Base-by-base conservation (phyloP, 2,329 filamentous ascomycete genomes). In the Rhynchosporium agropyri region DNA sequence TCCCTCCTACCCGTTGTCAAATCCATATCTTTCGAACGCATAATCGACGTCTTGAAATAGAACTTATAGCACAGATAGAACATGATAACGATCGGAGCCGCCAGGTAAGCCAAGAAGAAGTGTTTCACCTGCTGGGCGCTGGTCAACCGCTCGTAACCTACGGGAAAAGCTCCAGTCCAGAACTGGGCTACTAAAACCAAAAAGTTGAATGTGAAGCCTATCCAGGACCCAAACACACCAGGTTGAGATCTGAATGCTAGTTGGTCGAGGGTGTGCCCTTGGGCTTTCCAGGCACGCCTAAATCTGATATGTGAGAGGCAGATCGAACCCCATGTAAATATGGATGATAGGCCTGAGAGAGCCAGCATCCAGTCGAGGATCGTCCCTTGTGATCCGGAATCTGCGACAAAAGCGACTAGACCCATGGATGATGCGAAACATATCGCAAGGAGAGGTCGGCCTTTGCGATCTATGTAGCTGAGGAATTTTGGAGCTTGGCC, bases 241-340 rank as follows among this genome's bases (percentile, higher is more conserved):
- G 90, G 84, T 73, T 96, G 91, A 0, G 90, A 91, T 42, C 79
- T 81, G 79, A 95, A 97, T 6, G 93, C 89, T 5, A 98, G 82
- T 70, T 96, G 90, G 61, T 86, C 80, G 42, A 93, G 79, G n/a
- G 79, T 81, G 74, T 88, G 89, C 50, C 89, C 90, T 65, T 88
- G 84, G 12, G 78, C 73, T 50, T 80, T 81, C 91, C 92, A 96
- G n/a, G 88, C 91, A 31, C 79, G 78, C 67, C 93, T 91, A 83
- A 97, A 97, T 61, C 92, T 91, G 73, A 97, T 96, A 77, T 97
- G 93, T 29, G 89, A 85, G n/a, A 96, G 79, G 76, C 92, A 96
- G 75, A 97, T 94, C 68, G 90, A 90, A 61, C 82, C 85, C 90
- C 90, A 93, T 4, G 89, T 92, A 78, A 93, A 90, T 73, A 92